Evolutionary conservation across 202 grass and related monocot species (phyloP).

Genomic region (Brachypodium distachyon): DNA sequence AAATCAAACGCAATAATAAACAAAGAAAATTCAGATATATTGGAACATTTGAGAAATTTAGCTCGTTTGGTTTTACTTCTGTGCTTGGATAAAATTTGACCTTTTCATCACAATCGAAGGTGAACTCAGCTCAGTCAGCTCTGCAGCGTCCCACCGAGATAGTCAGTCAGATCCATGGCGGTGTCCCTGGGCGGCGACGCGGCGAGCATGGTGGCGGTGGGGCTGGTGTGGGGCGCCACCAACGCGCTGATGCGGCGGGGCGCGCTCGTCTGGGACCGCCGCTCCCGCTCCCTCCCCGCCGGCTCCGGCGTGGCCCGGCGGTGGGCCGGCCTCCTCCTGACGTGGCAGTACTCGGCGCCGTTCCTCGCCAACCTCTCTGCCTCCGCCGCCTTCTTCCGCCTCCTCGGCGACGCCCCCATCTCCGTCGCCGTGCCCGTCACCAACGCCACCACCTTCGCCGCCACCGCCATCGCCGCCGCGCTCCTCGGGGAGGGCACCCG

Average conservation of each 20-base stretch:
- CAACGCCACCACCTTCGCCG: constrained; percentile 77
- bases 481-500: constrained; percentile 59
- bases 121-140: too few relatives aligned
- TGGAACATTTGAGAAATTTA: too few relatives aligned
- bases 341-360: constrained; percentile 68
- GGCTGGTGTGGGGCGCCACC: constrained; percentile 70
- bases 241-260: constrained; percentile 77
- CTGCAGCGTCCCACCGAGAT: background rate
- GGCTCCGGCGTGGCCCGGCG: background rate
- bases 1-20: too few relatives aligned
- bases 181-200: constrained; percentile 2
- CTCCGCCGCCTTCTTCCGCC: constrained; percentile 67
- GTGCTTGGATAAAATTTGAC: too few relatives aligned
- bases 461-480: constrained; percentile 49
- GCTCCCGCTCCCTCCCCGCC: background rate
- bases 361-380: constrained; percentile 65
- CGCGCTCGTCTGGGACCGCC: constrained; percentile 57
- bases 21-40: too few relatives aligned
- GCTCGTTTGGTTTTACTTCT: too few relatives aligned
- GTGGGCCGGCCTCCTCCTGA: constrained; percentile 57
- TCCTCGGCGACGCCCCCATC: constrained; percentile 63
- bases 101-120: too few relatives aligned
- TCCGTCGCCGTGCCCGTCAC: constrained; percentile 81
- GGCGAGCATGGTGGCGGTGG: constrained; percentile 55
- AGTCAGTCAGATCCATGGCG: background rate